Conservation (phyloP, 1,284 basidiomycete genomes). For the Malassezia pachydermatis region DNA sequence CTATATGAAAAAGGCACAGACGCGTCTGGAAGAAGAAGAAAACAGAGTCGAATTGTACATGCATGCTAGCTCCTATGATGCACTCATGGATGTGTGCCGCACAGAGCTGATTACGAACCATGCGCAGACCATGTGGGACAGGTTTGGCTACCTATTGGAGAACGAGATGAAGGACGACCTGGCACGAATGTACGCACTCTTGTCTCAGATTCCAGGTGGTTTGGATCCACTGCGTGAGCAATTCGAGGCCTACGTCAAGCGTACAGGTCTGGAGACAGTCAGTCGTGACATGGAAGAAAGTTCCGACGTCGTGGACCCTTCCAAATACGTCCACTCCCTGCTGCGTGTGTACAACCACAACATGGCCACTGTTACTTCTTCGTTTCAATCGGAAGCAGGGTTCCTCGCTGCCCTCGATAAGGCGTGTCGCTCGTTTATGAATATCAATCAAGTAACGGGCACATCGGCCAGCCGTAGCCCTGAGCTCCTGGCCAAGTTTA, state of each 20-base stretch:
- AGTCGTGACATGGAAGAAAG: conserved; percentile 58
- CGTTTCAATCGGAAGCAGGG: conserved; percentile 86
- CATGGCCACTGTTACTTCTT: conserved; percentile 74
- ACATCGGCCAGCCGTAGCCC: conserved; percentile 60
- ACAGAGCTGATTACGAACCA: conserved; percentile 83
- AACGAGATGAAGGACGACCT: conserved; percentile 81
- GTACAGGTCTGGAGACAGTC: conserved; percentile 71
- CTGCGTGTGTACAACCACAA: conserved; percentile 86
- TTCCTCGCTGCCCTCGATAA: conserved; percentile 86
- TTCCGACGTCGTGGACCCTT: conserved; percentile 57
- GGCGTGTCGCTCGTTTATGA: conserved; percentile 92
- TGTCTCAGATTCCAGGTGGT: conserved; percentile 78
- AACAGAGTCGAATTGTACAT: conserved; percentile 90
- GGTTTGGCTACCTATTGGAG: conserved; percentile 83
- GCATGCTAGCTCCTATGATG: conserved; percentile 54
- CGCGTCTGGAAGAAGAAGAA: conserved; percentile 83
- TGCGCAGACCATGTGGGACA: conserved; percentile 78
- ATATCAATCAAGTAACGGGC: conserved; percentile 68
- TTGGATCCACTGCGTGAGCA: conserved; percentile 81
- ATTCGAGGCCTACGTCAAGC: conserved; percentile 91
- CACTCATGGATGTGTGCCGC: conserved; percentile 78
- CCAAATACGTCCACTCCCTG: conserved; percentile 85
- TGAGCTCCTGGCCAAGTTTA: conserved; percentile 85
- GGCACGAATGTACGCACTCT: conserved; percentile 76
- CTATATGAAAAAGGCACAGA: conserved; percentile 92